Evolutionary conservation across 169 alveolate species (phyloP).

Genomic region (Cryptosporidium bovis): DNA sequence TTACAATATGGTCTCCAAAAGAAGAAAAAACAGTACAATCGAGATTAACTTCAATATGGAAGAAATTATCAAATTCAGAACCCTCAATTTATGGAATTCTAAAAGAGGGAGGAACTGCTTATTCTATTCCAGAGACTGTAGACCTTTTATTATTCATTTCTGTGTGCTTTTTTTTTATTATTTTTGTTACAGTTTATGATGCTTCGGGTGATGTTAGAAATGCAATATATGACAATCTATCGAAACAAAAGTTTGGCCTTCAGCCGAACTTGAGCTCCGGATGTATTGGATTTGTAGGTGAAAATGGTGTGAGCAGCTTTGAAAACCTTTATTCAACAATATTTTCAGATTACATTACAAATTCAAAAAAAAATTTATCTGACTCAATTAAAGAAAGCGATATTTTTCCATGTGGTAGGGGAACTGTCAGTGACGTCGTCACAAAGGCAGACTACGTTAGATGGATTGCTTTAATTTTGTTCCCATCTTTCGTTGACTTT

Average conservation of each 20-base stretch:
- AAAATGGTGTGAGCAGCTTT: slow-evolving; percentile 48
- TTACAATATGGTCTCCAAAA: slow-evolving; percentile 19
- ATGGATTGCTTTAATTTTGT: slow-evolving; percentile 58
- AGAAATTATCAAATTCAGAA: slow-evolving; percentile 40
- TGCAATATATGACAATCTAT: slow-evolving; percentile 14
- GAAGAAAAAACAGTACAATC: not conserved
- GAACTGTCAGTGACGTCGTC: slow-evolving; percentile 32
- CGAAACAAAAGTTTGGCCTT: slow-evolving; percentile 12
- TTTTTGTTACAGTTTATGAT: slow-evolving; percentile 29
- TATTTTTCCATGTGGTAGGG: slow-evolving; percentile 59
- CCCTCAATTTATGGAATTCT: slow-evolving; percentile 45
- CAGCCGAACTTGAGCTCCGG: slow-evolving; percentile 36
- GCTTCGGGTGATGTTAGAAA: slow-evolving; percentile 56
- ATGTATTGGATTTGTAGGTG: slow-evolving; percentile 40
- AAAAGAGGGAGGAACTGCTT: slow-evolving; percentile 34
- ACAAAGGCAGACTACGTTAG: slow-evolving; percentile 61
- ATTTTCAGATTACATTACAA: slow-evolving; percentile 8
- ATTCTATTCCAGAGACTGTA: slow-evolving; percentile 34
- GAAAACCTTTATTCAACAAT: slow-evolving; percentile 1
- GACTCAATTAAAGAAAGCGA: not conserved
- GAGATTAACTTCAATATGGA: slow-evolving; percentile 17
- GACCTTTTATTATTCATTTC: slow-evolving; percentile 19
- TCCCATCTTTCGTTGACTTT: slow-evolving; percentile 33
- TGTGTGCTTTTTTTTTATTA: slow-evolving; percentile 4
- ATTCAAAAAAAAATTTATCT: not conserved